Evolutionary conservation across 1,284 basidiomycete species (phyloP).

Genomic region (Blastosporella zonata): DNA sequence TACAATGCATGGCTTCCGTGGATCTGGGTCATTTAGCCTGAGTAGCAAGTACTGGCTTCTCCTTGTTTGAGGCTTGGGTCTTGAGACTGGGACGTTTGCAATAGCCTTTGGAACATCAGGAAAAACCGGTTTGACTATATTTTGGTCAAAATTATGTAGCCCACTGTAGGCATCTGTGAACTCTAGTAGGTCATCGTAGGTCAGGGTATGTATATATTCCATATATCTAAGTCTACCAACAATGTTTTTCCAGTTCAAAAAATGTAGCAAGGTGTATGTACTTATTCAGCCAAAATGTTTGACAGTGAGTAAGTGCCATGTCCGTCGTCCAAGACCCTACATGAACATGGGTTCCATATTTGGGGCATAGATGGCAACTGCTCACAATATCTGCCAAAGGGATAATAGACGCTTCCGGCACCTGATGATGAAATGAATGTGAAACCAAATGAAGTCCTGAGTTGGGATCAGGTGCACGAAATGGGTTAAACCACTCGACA

Average conservation of each 20-base stretch:
- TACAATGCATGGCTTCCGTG: too few relatives aligned
- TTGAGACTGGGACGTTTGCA: too few relatives aligned
- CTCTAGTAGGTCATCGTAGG: neutral
- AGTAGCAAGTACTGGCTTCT: too few relatives aligned
- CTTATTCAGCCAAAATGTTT: conserved; percentile 9
- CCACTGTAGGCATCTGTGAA: neutral
- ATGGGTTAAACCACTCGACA: too few relatives aligned
- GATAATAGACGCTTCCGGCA: neutral
- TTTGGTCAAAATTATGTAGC: neutral
- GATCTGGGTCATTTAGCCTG: too few relatives aligned
- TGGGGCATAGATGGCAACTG: conserved; percentile 9
- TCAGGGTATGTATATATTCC: neutral
- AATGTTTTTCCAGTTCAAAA: neutral
- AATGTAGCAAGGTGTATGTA: conserved; percentile 7
- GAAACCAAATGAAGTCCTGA: too few relatives aligned
- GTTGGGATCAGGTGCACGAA: too few relatives aligned
- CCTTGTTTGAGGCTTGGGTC: too few relatives aligned
- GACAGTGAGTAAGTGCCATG: conserved; percentile 1
- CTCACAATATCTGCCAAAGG: conserved; percentile 2
- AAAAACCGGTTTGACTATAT: conserved; percentile 1
- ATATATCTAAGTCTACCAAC: neutral
- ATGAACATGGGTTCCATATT: conserved; percentile 4
- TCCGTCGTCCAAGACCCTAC: conserved; percentile 2
- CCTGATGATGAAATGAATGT: neutral
- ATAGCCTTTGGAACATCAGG: too few relatives aligned